Conservation (phyloP, 805 yeast species). For the Kockiozyma suomiensis region DNA sequence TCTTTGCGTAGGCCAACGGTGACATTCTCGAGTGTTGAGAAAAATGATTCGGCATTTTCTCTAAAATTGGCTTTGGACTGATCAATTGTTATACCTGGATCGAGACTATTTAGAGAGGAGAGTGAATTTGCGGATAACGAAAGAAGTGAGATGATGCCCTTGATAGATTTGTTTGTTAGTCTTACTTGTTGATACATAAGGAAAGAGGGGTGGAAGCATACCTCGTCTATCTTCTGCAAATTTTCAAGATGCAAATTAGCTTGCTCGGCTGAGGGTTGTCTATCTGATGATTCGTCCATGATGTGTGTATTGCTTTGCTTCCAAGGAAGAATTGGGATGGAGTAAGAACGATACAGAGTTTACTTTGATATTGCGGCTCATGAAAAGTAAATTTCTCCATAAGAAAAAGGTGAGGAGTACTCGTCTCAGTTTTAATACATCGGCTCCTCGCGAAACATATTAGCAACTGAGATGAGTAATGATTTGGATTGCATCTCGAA, state of each 20-base stretch:
- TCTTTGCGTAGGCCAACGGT: conserved; percentile 22
- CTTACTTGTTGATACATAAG: too few relatives aligned
- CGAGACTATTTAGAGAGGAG: conserved; percentile 14
- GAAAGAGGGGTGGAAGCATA: neutral
- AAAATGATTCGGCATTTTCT: conserved; percentile 5
- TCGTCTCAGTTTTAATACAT: too few relatives aligned
- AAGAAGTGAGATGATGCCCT: conserved; percentile 24
- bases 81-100: neutral
- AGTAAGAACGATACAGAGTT: neutral
- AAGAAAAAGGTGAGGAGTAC: too few relatives aligned
- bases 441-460: too few relatives aligned
- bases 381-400: too few relatives aligned
- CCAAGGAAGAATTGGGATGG: too few relatives aligned
- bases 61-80: conserved; percentile 14
- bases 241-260: conserved; percentile 19
- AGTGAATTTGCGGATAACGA: conserved; percentile 18
- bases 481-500: too few relatives aligned
- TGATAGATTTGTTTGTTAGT: neutral
- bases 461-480: too few relatives aligned
- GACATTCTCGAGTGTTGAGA: conserved; percentile 16
- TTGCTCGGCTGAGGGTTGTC: conserved; percentile 10
- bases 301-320: neutral
- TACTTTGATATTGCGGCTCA: neutral
- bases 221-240: conserved; percentile 29
- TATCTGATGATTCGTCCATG: neutral